These are phyloP conservation scores for Penicillium macrosclerotiorum DNA, from an alignment of 495 filamentous ascomycete species.

Conservation along the genomic window DNA sequence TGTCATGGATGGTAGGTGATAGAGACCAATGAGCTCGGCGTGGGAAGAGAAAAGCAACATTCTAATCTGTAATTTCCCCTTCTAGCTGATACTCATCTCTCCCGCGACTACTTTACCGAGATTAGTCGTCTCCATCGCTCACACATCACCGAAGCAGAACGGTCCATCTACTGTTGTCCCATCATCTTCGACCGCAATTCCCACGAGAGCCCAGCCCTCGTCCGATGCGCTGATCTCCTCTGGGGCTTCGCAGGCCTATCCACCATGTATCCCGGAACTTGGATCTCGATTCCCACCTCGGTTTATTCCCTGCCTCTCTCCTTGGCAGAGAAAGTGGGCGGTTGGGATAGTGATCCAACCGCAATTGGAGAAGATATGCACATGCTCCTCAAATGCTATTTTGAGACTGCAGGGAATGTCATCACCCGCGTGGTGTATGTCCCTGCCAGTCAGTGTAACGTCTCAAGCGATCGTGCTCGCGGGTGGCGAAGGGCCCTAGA, in stretches of 20 bases:
- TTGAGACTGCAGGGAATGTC: slow-evolving; percentile 62
- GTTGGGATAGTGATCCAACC: slow-evolving; percentile 64
- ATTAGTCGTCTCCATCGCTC: slow-evolving; percentile 58
- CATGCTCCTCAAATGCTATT: slow-evolving; percentile 76
- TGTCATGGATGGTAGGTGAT: slow-evolving; percentile 62
- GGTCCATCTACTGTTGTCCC: slow-evolving; percentile 63
- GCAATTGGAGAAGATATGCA: slow-evolving; percentile 72
- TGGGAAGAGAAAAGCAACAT: neutral
- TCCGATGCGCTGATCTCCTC: slow-evolving; percentile 65
- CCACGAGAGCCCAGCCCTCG: slow-evolving; percentile 60
- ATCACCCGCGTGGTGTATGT: slow-evolving; percentile 49
- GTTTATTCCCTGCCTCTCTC: slow-evolving; percentile 66
- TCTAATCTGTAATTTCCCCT: no score
- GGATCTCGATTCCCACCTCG: slow-evolving; percentile 63
- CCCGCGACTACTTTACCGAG: slow-evolving; percentile 59
- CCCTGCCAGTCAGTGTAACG: slow-evolving; percentile 67
- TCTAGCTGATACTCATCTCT: slow-evolving; percentile 66
- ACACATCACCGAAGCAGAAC: slow-evolving; percentile 52
- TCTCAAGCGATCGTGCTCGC: slow-evolving; percentile 51
- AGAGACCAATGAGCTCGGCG: neutral
- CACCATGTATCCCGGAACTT: slow-evolving; percentile 57
- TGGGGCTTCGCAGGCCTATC: slow-evolving; percentile 67
- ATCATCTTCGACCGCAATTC: slow-evolving; percentile 73
- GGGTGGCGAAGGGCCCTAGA: slow-evolving; percentile 44
- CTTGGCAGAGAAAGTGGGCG: slow-evolving; percentile 60